Base-by-base conservation (phyloP, 352 stramenopile species). In the Phytophthora ramorum region DNA sequence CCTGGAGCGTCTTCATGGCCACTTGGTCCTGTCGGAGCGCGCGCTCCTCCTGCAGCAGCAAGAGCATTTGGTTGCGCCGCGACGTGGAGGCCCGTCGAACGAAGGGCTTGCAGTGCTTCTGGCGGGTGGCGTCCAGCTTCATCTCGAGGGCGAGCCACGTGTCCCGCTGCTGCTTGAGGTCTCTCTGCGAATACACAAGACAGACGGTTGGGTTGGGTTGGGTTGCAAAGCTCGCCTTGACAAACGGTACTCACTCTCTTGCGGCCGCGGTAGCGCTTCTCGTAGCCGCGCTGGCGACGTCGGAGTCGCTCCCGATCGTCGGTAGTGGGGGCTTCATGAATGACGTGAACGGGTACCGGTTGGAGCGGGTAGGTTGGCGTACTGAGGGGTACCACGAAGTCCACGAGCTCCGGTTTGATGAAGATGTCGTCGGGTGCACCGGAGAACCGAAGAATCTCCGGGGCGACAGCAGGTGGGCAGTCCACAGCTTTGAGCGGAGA, bases 181-280 rank as follows among this genome's bases (percentile, higher is more conserved):
- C 58, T 45, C 22, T 57, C 74, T 82, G 45, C 38, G 28, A 54
- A 26, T 14, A 58, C 28, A 71, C 49, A 53, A 32, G 17, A 63
- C 17, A 52, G 34, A 59, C 20, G 47, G 51, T 60, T 55, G 17
- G 32, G 22, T 62, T 62, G 58, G 8, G 22, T 44, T 44, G 16
- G n/a, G 16, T 45, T 13, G 17, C 7, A 24, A 26, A 46, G 17
- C 40, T 46, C n/a, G 4, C 6, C 3, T 7, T 46, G 4, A 46
- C n/a, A 2, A 7, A 46, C n/a, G 2, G 40, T 57, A 80, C 79
- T 63, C 62, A 88, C 75, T 57, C 63, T 69, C 47, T 76, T 78
- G 58, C 73, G 79, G 34, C 56, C 43, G 14, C 75, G 72, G 54
- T 83, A 83, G 16, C 62, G 56, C 48, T 81, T 78, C 52, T 83